A percentile compares a stretch with the other conserved stretches of the same genome.
These are phyloP conservation scores for Proliferodiscus dingleyae DNA, from an alignment of 2,329 filamentous ascomycete species.

Conservation along the genomic window DNA sequence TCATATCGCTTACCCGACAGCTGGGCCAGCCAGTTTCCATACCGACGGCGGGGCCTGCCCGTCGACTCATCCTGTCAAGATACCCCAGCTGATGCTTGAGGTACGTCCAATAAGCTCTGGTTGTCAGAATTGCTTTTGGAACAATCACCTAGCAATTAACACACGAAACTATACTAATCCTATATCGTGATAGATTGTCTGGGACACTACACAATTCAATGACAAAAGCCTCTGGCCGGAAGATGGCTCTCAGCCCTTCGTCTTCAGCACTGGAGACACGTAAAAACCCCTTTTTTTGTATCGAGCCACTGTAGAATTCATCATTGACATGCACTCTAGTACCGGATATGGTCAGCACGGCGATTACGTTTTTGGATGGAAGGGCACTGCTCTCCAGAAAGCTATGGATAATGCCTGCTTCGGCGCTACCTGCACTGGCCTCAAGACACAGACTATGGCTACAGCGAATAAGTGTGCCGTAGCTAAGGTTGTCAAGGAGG, in stretches of 20 bases:
- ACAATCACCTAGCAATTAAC: no score
- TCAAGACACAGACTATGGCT: neutral
- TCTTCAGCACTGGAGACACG: constrained; percentile 40
- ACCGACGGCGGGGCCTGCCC: constrained; percentile 11
- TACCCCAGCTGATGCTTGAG: constrained; percentile 45
- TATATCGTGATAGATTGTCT: constrained; percentile 32
- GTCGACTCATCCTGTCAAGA: constrained; percentile 38
- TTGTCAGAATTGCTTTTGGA: no score
- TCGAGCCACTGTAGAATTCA: no score
- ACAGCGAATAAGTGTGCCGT: constrained; percentile 7
- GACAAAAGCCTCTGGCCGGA: constrained; percentile 40
- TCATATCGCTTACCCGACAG: constrained; percentile 23
- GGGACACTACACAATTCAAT: constrained; percentile 38
- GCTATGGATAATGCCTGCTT: constrained; percentile 37
- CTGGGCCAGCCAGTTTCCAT: constrained; percentile 8
- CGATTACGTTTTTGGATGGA: constrained; percentile 49
- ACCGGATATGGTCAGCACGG: constrained; percentile 46
- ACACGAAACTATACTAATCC: no score
- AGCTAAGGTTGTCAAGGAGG: constrained; percentile 1
- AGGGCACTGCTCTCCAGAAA: constrained; percentile 43
- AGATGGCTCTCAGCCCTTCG: constrained; percentile 39
- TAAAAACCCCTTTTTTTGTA: no score
- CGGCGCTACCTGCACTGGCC: neutral
- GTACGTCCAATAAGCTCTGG: no score
- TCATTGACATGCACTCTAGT: neutral